phyloP scores from a whole-genome alignment of 768 basidiomycete genomes.

The Boletus rubropictus region DNA sequence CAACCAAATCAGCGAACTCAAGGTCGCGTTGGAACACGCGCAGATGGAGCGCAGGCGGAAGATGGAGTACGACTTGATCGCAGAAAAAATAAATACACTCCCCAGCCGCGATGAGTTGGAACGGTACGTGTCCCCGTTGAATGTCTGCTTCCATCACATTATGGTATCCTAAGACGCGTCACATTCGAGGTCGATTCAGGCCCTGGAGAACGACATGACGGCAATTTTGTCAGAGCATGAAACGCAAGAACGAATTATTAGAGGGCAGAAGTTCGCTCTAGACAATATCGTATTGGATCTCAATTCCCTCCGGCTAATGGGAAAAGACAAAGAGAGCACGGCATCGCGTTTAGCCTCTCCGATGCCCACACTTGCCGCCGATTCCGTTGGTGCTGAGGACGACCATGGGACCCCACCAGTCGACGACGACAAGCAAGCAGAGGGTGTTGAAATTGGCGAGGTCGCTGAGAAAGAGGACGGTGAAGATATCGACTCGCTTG shows the following conservation, averaged over 20 bases:
- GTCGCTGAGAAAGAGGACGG: conserved; percentile 35
- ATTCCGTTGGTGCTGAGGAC: conserved; percentile 27
- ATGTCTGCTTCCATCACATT: not conserved
- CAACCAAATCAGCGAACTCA: conserved; percentile 73
- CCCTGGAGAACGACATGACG: conserved; percentile 72
- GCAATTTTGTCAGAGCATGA: conserved; percentile 73
- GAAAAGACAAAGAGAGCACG: conserved; percentile 55
- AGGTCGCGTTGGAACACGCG: conserved; percentile 69
- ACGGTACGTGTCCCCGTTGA: conserved; percentile 47
- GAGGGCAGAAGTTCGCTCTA: conserved; percentile 62
- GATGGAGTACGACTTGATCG: conserved; percentile 81
- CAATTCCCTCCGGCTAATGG: conserved; percentile 54
- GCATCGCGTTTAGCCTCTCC: conserved; percentile 37
- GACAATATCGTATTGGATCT: conserved; percentile 62
- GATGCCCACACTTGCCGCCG: conserved; percentile 47
- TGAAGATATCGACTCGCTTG: conserved; percentile 33
- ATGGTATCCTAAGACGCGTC: not conserved
- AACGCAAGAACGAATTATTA: conserved; percentile 58
- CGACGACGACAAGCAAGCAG: conserved; percentile 34
- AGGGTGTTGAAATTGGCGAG: conserved; percentile 41
- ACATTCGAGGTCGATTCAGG: conserved; percentile 52
- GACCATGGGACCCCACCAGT: conserved; percentile 18
- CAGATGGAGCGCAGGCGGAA: conserved; percentile 70
- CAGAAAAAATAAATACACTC: conserved; percentile 76
- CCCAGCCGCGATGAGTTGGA: conserved; percentile 74